Evolutionary conservation across 2,329 filamentous ascomycete species (phyloP).

Genomic region (Cyphellophora attinorum): DNA sequence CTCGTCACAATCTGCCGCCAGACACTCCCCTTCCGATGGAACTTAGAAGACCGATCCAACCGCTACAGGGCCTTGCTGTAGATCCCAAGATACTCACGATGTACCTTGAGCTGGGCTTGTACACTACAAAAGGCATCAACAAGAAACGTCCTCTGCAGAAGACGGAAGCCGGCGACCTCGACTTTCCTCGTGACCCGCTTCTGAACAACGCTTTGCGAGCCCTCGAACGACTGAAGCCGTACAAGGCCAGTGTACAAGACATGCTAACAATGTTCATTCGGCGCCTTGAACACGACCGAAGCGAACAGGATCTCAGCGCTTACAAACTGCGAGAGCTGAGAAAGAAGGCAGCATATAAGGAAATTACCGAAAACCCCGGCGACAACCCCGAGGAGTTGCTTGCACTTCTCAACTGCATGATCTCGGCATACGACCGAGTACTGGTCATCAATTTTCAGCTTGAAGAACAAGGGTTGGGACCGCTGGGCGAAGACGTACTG

Average conservation of each 20-base stretch:
- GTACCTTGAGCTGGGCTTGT: constrained; percentile 16
- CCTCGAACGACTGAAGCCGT: constrained; percentile 9
- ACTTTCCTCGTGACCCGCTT: constrained; percentile 15
- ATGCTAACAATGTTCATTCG: constrained; percentile 12
- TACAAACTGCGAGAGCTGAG: constrained; percentile 1
- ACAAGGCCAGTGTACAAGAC: constrained; percentile 9
- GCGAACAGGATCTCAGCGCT: no score
- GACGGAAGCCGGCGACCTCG: constrained; percentile 12
- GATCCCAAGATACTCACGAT: constrained; percentile 15
- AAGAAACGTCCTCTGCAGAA: constrained; percentile 8
- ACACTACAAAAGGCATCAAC: constrained; percentile 15
- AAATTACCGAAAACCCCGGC: constrained; percentile 1
- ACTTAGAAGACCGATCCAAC: not conserved
- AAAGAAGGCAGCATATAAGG: constrained; percentile 6
- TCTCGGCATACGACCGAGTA: constrained; percentile 24
- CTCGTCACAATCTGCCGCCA: no score
- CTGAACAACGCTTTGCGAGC: constrained; percentile 16
- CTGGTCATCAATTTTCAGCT: constrained; percentile 14
- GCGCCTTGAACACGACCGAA: constrained; percentile 10
- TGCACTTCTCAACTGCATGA: constrained; percentile 21
- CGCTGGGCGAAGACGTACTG: constrained; percentile 10
- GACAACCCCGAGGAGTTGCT: constrained; percentile 15
- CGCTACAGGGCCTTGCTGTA: constrained; percentile 7
- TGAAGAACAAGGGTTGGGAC: constrained; percentile 15
- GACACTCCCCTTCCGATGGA: no score